Percentiles rank a stretch among this genome's conserved stretches.
These are phyloP conservation scores for Deuterostichococcus epilithicus DNA, from an alignment of 139 green algal species.

Conservation along the genomic window DNA sequence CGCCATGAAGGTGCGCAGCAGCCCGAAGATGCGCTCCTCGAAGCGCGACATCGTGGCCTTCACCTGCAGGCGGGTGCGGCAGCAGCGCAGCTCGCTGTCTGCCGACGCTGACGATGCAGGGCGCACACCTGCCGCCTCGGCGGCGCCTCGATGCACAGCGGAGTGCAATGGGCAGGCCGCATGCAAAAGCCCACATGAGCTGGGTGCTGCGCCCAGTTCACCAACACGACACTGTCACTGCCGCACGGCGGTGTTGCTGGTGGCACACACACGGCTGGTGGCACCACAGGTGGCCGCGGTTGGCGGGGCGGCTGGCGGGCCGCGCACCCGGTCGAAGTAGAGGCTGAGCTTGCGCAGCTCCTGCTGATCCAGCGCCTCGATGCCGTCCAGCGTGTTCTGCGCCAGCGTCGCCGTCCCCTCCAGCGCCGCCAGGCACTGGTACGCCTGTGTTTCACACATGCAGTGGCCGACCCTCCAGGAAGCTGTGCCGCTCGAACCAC, in stretches of 20 bases:
- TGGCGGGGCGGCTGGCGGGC: not conserved
- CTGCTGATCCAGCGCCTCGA: constrained; percentile 20
- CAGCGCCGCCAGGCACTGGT: constrained; percentile 50
- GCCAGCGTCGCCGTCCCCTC: constrained; percentile 65
- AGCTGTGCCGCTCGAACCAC: no score
- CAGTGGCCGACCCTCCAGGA: no score
- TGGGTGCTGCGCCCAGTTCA: no score
- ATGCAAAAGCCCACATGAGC: no score
- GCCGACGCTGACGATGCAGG: no score
- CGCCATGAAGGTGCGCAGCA: constrained; percentile 53
- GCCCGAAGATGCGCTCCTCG: constrained; percentile 67
- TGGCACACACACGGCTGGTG: no score
- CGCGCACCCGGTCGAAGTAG: constrained; percentile 45
- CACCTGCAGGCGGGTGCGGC: constrained; percentile 25
- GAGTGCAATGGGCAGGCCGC: no score
- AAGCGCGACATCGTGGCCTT: constrained; percentile 48
- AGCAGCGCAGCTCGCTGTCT: not conserved
- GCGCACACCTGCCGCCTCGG: no score
- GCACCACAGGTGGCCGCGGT: not conserved
- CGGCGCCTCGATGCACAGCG: no score
- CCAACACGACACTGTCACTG: no score
- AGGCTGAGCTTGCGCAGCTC: constrained; percentile 36
- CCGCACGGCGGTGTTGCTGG: no score
- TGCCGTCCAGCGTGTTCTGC: constrained; percentile 45
- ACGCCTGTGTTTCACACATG: no score